phyloP scores from a whole-genome alignment of 2,329 filamentous ascomycete genomes.

The Aureobasidium lini region DNA sequence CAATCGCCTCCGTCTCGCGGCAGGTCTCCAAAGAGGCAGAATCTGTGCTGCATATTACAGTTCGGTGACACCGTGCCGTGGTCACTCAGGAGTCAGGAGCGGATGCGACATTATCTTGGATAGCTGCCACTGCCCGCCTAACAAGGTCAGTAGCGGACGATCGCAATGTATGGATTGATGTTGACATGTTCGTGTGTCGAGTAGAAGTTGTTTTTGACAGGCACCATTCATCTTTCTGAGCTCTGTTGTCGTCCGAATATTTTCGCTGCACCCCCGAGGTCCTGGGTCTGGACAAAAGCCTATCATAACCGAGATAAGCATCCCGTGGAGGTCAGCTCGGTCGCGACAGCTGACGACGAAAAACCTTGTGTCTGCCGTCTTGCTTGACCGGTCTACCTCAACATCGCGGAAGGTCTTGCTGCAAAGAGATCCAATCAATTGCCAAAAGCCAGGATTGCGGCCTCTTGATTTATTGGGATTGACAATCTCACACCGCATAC shows the following conservation, averaged over 20 bases:
- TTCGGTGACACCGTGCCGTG: not conserved
- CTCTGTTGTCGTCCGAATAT: not conserved
- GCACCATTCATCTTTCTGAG: constrained; percentile 6
- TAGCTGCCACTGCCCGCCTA: not conserved
- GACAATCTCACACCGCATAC: not conserved
- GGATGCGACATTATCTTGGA: not conserved
- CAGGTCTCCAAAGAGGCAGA: not conserved
- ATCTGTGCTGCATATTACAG: not conserved
- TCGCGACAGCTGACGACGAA: not conserved
- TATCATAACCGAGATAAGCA: not conserved
- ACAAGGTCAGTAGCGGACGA: not conserved
- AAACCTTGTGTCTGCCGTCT: not conserved
- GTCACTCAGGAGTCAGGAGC: not conserved
- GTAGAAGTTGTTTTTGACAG: not conserved
- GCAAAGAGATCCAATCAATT: not conserved
- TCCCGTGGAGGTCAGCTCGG: not conserved
- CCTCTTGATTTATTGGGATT: not conserved
- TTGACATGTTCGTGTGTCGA: not conserved
- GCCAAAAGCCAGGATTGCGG: not conserved
- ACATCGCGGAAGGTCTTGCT: not conserved
- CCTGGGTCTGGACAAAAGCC: not conserved
- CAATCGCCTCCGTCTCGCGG: not conserved
- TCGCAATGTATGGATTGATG: not conserved
- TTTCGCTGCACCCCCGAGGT: not conserved
- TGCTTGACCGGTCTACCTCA: constrained; percentile 1